Evolutionary conservation across 1,284 basidiomycete genomes (phyloP), one percentile per base, ranked within the genome.

Genomic region (Tranzscheliella williamsii): DNA sequence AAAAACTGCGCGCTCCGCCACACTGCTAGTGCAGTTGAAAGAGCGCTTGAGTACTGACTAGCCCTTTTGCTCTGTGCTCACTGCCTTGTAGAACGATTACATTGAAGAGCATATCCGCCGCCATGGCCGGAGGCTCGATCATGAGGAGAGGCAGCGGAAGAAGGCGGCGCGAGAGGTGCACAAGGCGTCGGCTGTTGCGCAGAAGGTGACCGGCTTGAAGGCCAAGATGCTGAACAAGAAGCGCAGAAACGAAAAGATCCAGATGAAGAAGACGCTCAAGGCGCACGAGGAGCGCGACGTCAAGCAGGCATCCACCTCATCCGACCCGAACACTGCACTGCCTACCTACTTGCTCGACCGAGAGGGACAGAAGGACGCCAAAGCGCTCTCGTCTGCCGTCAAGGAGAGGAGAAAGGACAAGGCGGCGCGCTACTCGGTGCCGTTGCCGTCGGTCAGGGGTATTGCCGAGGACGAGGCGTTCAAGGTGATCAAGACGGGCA

Each of bases 381-480:
- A 98, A 81, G 91, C 93, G 4, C 83, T 99, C 34, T 93, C 90
- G n/a, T 87, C 87, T 30, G 95, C 95, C 12, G 88, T 99, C 83
- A 99, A 99, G 81, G 92, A 99, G 81, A 90, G 93, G 79, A 86
- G 95, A 76, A 99, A 98, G 80, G 95, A 99, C 82, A 95, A 96
- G 82, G 95, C 94, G 2, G 95, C 94, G 21, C 94, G 95, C 79
- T 99, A 91, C 81, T 86, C 91, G 21, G 95, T 99, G 2, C 95
- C 94, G 3, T 78, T 98, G 58, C 94, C 95, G 38, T 95, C 94
- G 80, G 95, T 99, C 42, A 83, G 94, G 47, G 95, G 95, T 35
- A 97, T 99, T 70, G 93, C 94, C 16, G 95, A 99, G 79, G 95
- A 98, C 75, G 95, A 99, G 83, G 95, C 94, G 85, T 99, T 99